Evolutionary conservation across 2,329 filamentous ascomycete species (phyloP), one percentile per base, ranked within the genome.

Genomic region (Colletotrichum shisoi): DNA sequence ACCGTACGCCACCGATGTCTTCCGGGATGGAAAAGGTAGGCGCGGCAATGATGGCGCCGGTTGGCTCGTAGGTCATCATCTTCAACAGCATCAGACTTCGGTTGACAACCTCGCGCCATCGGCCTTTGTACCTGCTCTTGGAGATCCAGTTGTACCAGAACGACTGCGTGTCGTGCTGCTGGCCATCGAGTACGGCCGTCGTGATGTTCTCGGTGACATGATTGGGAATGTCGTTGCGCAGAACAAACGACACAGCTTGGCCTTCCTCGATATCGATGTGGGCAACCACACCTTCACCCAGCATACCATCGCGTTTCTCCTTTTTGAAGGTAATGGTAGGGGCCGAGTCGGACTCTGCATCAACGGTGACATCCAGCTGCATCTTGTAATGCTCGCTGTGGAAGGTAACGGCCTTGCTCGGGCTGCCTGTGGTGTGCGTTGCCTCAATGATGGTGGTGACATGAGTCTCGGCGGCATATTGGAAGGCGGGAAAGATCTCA

Each of bases 11-110:
- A 19, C 90, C 90, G 45, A 92, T 85, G 57, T 89, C 88, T 74
- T 93, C 91, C 0, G 91, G 91, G 1, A 93, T 83, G 0, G 90
- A 92, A 72, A 93, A 94, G 0, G 90, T 93, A 0, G 91, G 90
- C 1, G 91, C 85, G 1, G 91, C 91, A 40, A 93, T 84, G 57
- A 93, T 93, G 9, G 91, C 91, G 2, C 91, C 91, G 0, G 90
- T 93, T 0, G 90, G 91, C 73, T 93, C 91, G 71, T 89, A 93
- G 0, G 90, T 93, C 71, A 93, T 81, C 77, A 93, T 82, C 76
- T 93, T 93, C 51, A 93, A 77, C 60, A 92, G 87, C 81, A 93
- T 85, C 57, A 93, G 79, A 73, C 90, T 92, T 62, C 91, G 83
- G 31, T 83, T 82, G 6, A 93, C 89, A 3, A 91, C 87, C 75